These are phyloP conservation scores for Allium sativum DNA, from an alignment of 106 monocot genomes.

Conservation along the genomic window DNA sequence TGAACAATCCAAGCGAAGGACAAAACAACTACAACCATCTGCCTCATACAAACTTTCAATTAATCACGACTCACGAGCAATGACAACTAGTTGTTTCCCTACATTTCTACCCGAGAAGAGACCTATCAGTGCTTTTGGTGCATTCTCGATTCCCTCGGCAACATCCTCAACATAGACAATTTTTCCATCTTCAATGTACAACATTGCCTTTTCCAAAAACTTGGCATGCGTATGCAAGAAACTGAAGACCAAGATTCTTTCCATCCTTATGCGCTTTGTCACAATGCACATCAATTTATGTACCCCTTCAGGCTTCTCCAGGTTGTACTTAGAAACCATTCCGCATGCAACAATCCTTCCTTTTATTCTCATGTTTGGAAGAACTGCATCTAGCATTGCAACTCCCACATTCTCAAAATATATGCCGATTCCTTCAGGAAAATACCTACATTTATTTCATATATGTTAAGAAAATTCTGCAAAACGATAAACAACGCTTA, in stretches of 20 bases:
- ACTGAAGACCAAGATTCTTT: slow-evolving; percentile 25
- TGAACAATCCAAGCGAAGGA: too few relatives aligned
- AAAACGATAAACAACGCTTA: neutral
- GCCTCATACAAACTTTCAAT: neutral
- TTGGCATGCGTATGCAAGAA: slow-evolving; percentile 2
- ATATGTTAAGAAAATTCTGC: neutral
- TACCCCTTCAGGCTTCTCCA: slow-evolving; percentile 26
- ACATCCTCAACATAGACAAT: slow-evolving; percentile 35
- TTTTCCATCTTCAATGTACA: slow-evolving; percentile 25
- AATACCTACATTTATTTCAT: slow-evolving; percentile 14
- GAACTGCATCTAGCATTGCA: slow-evolving; percentile 41
- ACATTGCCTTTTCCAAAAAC: slow-evolving; percentile 19
- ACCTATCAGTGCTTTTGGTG: slow-evolving; percentile 21
- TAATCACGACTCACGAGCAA: slow-evolving; percentile 23
- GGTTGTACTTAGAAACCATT: slow-evolving; percentile 53
- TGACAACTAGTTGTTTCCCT: slow-evolving; percentile 32
- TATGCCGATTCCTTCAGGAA: slow-evolving; percentile 51
- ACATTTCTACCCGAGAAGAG: slow-evolving; percentile 35
- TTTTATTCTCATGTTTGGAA: slow-evolving; percentile 33
- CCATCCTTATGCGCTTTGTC: slow-evolving; percentile 18
- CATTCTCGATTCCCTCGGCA: slow-evolving; percentile 34
- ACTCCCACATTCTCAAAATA: slow-evolving; percentile 55
- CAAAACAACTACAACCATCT: too few relatives aligned
- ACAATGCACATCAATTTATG: slow-evolving; percentile 16
- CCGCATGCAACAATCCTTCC: slow-evolving; percentile 38